A percentile compares a stretch with the other conserved stretches of the same genome.
phyloP scores from a whole-genome alignment of 2,329 filamentous ascomycete genomes.

The Aspergillus hiratsukae region DNA sequence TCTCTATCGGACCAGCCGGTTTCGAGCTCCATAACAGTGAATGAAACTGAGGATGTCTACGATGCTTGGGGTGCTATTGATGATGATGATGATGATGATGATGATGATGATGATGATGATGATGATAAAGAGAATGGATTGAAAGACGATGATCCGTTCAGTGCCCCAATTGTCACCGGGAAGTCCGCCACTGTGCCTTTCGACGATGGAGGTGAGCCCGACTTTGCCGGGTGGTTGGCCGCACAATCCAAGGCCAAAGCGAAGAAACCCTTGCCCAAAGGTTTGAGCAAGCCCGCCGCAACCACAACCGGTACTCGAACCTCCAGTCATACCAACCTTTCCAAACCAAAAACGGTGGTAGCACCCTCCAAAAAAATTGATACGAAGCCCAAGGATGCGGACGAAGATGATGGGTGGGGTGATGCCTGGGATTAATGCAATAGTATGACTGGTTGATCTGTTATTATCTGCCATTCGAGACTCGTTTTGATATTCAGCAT shows the following conservation, averaged over 20 bases:
- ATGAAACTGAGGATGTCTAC: slow-evolving; percentile 56
- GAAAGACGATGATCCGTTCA: slow-evolving; percentile 40
- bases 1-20: slow-evolving; percentile 40
- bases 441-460: neutral
- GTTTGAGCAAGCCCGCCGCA: slow-evolving; percentile 60
- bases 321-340: slow-evolving; percentile 31
- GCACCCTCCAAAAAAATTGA: slow-evolving; percentile 63
- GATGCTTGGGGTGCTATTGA: slow-evolving; percentile 71
- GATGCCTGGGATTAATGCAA: slow-evolving; percentile 44
- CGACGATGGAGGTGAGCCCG: slow-evolving; percentile 82
- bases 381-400: slow-evolving; percentile 52
- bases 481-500: neutral
- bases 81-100: slow-evolving; percentile 54
- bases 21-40: slow-evolving; percentile 44
- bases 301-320: slow-evolving; percentile 35
- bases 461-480: neutral
- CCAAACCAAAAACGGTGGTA: slow-evolving; percentile 46
- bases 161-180: slow-evolving; percentile 28
- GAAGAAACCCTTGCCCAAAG: slow-evolving; percentile 75
- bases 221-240: slow-evolving; percentile 92
- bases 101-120: slow-evolving; percentile 57
- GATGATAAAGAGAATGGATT: slow-evolving; percentile 47
- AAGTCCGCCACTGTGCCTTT: slow-evolving; percentile 51
- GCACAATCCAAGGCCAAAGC: slow-evolving; percentile 75
- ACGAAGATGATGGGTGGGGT: slow-evolving; percentile 45